A percentile compares a stretch with the other conserved stretches of the same genome.
These are phyloP conservation scores for Corymbia calophylla DNA, from an alignment of 441 rosid species.

Conservation along the genomic window DNA sequence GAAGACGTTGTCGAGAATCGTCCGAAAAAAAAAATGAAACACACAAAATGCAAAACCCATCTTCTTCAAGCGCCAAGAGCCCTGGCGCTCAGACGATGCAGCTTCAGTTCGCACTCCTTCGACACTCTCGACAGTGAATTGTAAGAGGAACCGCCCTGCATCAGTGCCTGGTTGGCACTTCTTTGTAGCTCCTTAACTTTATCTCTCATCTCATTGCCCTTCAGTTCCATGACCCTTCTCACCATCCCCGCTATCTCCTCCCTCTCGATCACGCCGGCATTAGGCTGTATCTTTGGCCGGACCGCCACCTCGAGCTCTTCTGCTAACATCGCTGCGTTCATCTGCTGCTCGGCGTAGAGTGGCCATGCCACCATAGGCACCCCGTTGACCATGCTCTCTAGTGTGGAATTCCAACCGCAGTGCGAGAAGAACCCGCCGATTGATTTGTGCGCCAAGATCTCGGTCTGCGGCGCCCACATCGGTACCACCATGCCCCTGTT, in stretches of 20 bases:
- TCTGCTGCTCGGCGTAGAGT: constrained; percentile 48
- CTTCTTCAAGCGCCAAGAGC: background rate
- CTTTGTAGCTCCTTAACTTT: constrained; percentile 21
- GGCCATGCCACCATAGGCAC: constrained; percentile 72
- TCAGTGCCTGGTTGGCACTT: constrained; percentile 18
- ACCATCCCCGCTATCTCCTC: constrained; percentile 33
- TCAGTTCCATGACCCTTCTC: constrained; percentile 24
- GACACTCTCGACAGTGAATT: background rate
- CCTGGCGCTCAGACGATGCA: background rate
- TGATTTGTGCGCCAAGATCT: background rate
- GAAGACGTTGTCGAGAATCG: background rate
- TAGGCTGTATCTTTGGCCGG: constrained; percentile 2
- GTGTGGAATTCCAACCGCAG: background rate
- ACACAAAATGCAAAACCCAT: background rate
- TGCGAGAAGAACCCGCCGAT: background rate
- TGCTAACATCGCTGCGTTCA: constrained; percentile 40
- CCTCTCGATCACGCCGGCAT: constrained; percentile 18
- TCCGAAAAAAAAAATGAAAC: background rate
- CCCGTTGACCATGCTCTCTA: constrained; percentile 9
- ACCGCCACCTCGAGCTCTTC: constrained; percentile 29
- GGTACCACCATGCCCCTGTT: background rate
- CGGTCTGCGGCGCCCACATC: background rate
- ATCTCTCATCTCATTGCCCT: constrained; percentile 16
- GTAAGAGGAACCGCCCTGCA: constrained; percentile 28
- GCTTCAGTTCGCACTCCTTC: background rate